These are phyloP conservation scores for Chiua sp. DNA, from an alignment of 1,284 basidiomycete species.

Conservation along the genomic window DNA sequence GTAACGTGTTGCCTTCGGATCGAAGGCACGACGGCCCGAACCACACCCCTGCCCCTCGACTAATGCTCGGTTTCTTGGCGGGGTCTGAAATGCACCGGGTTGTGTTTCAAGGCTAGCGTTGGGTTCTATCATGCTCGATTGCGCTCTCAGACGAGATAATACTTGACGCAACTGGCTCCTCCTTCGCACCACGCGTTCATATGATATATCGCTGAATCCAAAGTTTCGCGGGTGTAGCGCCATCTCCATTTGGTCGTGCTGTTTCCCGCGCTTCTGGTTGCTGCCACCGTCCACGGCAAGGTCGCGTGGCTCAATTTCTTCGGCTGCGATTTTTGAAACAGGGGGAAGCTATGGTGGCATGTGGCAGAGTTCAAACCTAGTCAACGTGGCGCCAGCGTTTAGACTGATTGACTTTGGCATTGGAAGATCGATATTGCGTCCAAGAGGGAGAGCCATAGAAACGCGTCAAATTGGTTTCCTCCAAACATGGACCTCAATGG, in stretches of 20 bases:
- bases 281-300: constrained; percentile 10
- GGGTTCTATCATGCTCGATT: constrained; percentile 10
- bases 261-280: constrained; percentile 13
- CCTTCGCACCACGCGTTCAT: background rate
- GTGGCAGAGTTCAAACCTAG: constrained; percentile 28
- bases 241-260: constrained; percentile 14
- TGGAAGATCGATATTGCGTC: constrained; percentile 15
- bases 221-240: constrained; percentile 31
- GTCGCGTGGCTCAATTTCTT: constrained; percentile 27
- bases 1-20: background rate
- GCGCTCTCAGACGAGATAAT: constrained; percentile 1
- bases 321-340: constrained; percentile 27
- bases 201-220: constrained; percentile 1
- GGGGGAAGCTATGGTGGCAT: constrained; percentile 14
- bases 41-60: constrained; percentile 1
- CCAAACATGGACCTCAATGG: constrained; percentile 8
- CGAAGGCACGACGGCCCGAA: background rate
- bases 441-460: constrained; percentile 19
- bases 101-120: constrained; percentile 7
- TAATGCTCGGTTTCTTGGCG: constrained; percentile 3
- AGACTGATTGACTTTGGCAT: constrained; percentile 33
- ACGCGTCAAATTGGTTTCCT: constrained; percentile 29
- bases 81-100: background rate
- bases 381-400: constrained; percentile 25
- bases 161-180: constrained; percentile 1